These are phyloP conservation scores for Xylariaceae sp. DNA, from an alignment of 2,329 filamentous ascomycete species.

Conservation along the genomic window DNA sequence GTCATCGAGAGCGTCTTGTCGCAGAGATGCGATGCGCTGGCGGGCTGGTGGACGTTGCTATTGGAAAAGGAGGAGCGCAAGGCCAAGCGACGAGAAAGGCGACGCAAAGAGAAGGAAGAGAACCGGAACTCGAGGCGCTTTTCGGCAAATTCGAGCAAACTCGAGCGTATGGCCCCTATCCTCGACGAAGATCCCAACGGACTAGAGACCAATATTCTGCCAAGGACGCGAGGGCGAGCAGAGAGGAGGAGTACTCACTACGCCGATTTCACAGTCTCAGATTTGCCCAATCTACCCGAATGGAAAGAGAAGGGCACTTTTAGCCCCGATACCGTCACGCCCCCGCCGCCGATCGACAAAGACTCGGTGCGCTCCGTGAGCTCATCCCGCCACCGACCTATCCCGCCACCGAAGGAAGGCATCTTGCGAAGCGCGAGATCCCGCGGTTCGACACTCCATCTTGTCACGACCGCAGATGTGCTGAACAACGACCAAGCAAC, in stretches of 20 bases:
- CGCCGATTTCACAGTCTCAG: slow-evolving; percentile 61
- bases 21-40: slow-evolving; percentile 82
- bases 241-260: slow-evolving; percentile 70
- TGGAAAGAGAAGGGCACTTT: slow-evolving; percentile 41
- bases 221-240: slow-evolving; percentile 70
- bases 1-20: slow-evolving; percentile 92
- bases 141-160: slow-evolving; percentile 82
- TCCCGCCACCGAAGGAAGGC: slow-evolving; percentile 83
- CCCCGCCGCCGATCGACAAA: slow-evolving; percentile 73
- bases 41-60: slow-evolving; percentile 93
- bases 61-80: slow-evolving; percentile 95
- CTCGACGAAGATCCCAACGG: slow-evolving; percentile 68
- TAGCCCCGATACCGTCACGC: slow-evolving; percentile 43
- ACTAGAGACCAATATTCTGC: slow-evolving; percentile 44
- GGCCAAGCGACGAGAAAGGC: slow-evolving; percentile 71
- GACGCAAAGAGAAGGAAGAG: slow-evolving; percentile 83
- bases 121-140: slow-evolving; percentile 74
- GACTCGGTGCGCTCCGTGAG: slow-evolving; percentile 71
- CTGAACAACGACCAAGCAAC: slow-evolving; percentile 33
- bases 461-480: slow-evolving; percentile 64
- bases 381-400: slow-evolving; percentile 70
- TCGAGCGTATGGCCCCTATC: slow-evolving; percentile 75
- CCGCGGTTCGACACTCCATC: slow-evolving; percentile 79
- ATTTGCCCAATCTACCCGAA: slow-evolving; percentile 75
- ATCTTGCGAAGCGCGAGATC: slow-evolving; percentile 64